These are phyloP conservation scores for Penicillium tannophilum DNA, from an alignment of 495 filamentous ascomycete species.

Conservation along the genomic window DNA sequence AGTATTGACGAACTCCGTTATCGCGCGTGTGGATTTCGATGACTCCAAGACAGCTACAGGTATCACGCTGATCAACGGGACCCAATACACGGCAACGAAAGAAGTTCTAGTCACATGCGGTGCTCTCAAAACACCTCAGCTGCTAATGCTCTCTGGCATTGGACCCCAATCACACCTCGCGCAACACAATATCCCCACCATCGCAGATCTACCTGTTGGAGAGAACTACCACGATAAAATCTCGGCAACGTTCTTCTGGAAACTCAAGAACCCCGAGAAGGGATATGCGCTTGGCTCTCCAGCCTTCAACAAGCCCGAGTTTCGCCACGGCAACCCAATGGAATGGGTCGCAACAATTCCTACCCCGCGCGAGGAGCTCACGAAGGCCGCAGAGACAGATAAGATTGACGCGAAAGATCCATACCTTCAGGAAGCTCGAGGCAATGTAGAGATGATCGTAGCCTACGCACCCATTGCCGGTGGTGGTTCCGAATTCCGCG, in stretches of 20 bases:
- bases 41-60: conserved; percentile 28
- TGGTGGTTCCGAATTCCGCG: background rate
- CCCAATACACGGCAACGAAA: conserved; percentile 20
- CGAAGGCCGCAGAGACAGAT: background rate
- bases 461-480: background rate
- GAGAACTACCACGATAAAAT: background rate
- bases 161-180: conserved; percentile 16
- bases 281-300: conserved; percentile 36
- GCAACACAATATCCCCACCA: background rate
- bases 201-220: background rate
- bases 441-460: background rate
- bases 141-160: conserved; percentile 43
- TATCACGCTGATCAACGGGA: conserved; percentile 29
- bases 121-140: conserved; percentile 33
- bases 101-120: conserved; percentile 39
- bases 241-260: conserved; percentile 23
- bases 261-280: conserved; percentile 35
- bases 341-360: conserved; percentile 19
- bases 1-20: conserved; percentile 31
- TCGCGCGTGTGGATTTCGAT: conserved; percentile 28
- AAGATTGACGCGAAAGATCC: background rate
- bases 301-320: conserved; percentile 24
- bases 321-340: conserved; percentile 26
- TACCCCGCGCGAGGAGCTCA: background rate
- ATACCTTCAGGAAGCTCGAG: background rate